phyloP scores from a whole-genome alignment of 331 rosid species.

The Pyrus hybrid region DNA sequence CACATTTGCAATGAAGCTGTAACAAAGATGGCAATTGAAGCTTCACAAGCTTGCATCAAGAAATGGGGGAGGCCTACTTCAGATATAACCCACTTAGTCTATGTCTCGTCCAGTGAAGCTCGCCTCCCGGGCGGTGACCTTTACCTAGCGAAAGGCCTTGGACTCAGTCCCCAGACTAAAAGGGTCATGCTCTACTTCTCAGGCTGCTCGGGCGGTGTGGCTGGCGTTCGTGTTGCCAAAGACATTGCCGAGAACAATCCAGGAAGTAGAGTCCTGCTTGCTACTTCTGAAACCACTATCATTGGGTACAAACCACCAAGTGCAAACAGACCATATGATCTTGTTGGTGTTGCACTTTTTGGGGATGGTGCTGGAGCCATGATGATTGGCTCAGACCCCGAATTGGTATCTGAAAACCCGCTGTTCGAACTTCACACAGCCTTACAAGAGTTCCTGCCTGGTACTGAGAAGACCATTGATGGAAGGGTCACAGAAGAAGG shows the following conservation, averaged over 20 bases:
- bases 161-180: conserved; percentile 48
- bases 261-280: conserved; percentile 66
- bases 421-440: conserved; percentile 85
- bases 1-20: conserved; percentile 85
- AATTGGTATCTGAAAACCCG: conserved; percentile 41
- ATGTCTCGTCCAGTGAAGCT: conserved; percentile 91
- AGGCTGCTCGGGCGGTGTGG: conserved; percentile 92
- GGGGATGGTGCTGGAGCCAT: conserved; percentile 96
- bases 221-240: conserved; percentile 76
- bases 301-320: conserved; percentile 93
- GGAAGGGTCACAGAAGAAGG: conserved; percentile 88
- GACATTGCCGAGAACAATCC: conserved; percentile 93
- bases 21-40: conserved; percentile 87
- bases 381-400: conserved; percentile 68
- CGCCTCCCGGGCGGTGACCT: conserved; percentile 87
- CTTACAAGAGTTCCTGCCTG: conserved; percentile 58
- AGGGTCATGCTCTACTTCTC: conserved; percentile 62
- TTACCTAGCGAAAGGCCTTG: conserved; percentile 66
- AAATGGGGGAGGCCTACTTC: conserved; percentile 72
- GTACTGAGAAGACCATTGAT: conserved; percentile 65
- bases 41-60: conserved; percentile 67
- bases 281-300: conserved; percentile 85
- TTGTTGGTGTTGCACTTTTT: conserved; percentile 90
- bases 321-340: conserved; percentile 70
- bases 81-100: conserved; percentile 76